Percentiles rank a stretch among this genome's conserved stretches.
Evolutionary conservation across 805 yeast genomes (phyloP).

Genomic region (Yarrowia sp.): DNA sequence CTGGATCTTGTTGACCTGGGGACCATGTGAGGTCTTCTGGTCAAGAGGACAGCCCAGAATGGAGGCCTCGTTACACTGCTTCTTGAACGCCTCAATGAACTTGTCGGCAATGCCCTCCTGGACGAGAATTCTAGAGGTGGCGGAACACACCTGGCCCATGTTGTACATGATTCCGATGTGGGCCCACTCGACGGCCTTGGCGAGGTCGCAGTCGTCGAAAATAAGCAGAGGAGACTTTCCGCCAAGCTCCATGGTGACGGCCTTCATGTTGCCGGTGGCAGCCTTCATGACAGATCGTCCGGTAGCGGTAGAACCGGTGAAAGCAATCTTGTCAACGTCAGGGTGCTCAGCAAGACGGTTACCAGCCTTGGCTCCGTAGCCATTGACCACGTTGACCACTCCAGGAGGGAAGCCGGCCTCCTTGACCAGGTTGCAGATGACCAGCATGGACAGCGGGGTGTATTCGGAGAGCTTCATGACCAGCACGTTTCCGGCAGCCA

Average conservation of each 20-base stretch:
- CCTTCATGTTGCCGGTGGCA: slow-evolving; percentile 77
- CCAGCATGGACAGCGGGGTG: slow-evolving; percentile 85
- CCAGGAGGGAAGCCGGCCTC: slow-evolving; percentile 92
- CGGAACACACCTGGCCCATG: slow-evolving; percentile 95
- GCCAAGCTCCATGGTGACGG: slow-evolving; percentile 90
- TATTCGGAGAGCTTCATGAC: slow-evolving; percentile 89
- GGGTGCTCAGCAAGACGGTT: slow-evolving; percentile 73
- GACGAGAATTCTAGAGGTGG: slow-evolving; percentile 86
- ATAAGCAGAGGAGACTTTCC: slow-evolving; percentile 94
- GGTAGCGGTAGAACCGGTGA: slow-evolving; percentile 91
- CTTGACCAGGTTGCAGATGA: slow-evolving; percentile 61
- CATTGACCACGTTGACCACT: slow-evolving; percentile 81
- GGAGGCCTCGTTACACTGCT: slow-evolving; percentile 46
- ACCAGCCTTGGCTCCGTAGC: slow-evolving; percentile 84
- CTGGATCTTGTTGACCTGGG: slow-evolving; percentile 82
- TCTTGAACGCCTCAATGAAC: slow-evolving; percentile 57
- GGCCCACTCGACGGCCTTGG: slow-evolving; percentile 70
- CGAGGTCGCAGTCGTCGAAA: slow-evolving; percentile 79
- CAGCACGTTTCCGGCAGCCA: slow-evolving; percentile 85
- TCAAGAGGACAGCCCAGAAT: slow-evolving; percentile 85
- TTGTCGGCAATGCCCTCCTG: slow-evolving; percentile 82
- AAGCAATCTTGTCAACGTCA: slow-evolving; percentile 83
- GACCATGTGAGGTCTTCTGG: slow-evolving; percentile 78
- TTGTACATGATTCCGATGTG: slow-evolving; percentile 84
- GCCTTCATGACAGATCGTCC: slow-evolving; percentile 85